Base-by-base conservation (phyloP, 1,284 basidiomycete species). In the Ustilago tritici region DNA sequence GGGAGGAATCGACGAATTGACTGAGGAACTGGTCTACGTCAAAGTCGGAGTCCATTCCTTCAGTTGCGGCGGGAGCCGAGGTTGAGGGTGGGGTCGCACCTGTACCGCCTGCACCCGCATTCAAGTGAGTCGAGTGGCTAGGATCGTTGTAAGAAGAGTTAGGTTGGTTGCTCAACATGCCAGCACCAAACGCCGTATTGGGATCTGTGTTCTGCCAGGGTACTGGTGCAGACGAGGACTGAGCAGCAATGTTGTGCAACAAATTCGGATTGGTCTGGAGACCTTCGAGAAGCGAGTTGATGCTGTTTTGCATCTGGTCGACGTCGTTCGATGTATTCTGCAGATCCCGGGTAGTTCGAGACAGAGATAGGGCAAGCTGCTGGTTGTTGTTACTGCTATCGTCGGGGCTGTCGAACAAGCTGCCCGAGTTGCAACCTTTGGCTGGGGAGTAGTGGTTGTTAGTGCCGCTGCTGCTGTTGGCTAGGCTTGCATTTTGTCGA, bases 311-410 rank as follows among this genome's bases (percentile, higher is more conserved):
- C 61, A 95, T 87, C 50, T 90, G 89, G 70, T 92, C 91, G 34
- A 94, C 92, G 65, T 93, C 92, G 53, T 89, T 88, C 61, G 91
- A 90, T 55, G 94, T 92, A 66, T 91, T 91, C 32, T 89, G 83
- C 0, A 92, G 88, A 56, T 89, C 74, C n/a, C 68, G 61, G 17
- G 71, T 35, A 4, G 67, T 65, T 12, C 76, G 54, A 9, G 71
- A 60, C 50, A 78, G 43, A 3, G 68, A 74, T 1, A 78, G 62
- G 0, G 71, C 76, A 1, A 78, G 53, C 41, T 78, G 76, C 66
- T 77, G 75, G 46, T 67, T 73, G 50, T 67, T 73, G 67, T 64
- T 73, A 40, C 6, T 50, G 11, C 35, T 31, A 23, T 62, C 62
- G 9, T 65, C 61, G 23, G 15, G 40, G 19, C 38, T 31, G 43